Evolutionary conservation across 768 basidiomycete genomes (phyloP).

Genomic region (Tephrocybe sp.): DNA sequence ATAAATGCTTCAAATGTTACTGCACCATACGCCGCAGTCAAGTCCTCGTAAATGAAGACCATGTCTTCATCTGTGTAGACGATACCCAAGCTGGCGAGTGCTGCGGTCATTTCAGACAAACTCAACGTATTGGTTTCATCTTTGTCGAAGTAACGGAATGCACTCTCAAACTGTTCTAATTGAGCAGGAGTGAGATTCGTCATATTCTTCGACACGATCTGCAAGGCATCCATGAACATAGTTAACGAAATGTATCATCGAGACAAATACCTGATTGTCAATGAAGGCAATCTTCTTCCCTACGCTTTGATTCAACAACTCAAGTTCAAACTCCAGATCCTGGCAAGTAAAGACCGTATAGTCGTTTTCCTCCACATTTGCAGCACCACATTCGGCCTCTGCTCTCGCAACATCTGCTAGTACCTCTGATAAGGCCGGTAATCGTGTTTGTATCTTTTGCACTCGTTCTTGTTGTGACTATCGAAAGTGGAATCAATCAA

Average conservation of each 20-base stretch:
- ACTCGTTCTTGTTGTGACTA: conserved; percentile 76
- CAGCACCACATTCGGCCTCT: conserved; percentile 75
- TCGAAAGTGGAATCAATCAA: background rate
- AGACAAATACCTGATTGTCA: conserved; percentile 78
- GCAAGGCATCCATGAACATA: conserved; percentile 8
- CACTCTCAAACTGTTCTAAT: conserved; percentile 94
- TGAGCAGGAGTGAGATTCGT: conserved; percentile 94
- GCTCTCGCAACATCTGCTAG: conserved; percentile 55
- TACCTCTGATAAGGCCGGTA: conserved; percentile 62
- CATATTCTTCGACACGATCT: conserved; percentile 94
- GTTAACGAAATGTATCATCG: background rate
- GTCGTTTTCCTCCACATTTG: conserved; percentile 97
- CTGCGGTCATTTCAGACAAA: conserved; percentile 86
- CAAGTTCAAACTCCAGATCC: conserved; percentile 88
- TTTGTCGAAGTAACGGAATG: conserved; percentile 96
- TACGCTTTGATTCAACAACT: conserved; percentile 75
- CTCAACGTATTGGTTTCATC: conserved; percentile 89
- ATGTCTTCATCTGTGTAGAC: conserved; percentile 92
- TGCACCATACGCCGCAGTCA: conserved; percentile 78
- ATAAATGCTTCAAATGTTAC: conserved; percentile 94
- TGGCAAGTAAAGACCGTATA: conserved; percentile 87
- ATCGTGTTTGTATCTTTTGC: conserved; percentile 58
- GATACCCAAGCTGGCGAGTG: conserved; percentile 90
- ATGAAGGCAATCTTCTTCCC: conserved; percentile 92
- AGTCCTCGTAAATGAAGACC: conserved; percentile 76